Conservation (phyloP, 2,329 filamentous ascomycete genomes). For the Cercospora sp. region DNA sequence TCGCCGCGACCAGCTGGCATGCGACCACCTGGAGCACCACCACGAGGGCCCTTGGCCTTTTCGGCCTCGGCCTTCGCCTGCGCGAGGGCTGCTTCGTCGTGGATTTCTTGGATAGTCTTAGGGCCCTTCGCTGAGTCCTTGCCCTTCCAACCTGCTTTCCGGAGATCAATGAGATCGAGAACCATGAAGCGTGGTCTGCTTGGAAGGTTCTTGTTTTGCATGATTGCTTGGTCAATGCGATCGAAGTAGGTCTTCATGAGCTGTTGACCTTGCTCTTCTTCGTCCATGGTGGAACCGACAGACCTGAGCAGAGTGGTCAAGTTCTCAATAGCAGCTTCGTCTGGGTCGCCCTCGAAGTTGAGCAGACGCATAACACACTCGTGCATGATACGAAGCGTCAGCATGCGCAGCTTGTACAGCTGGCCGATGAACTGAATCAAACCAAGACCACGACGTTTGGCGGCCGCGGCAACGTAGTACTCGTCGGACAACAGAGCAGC, state of each 20-base stretch:
- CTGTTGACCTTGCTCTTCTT: conserved; percentile 71
- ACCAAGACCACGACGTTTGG: conserved; percentile 95
- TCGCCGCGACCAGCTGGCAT: conserved; percentile 79
- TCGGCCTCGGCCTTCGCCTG: conserved; percentile 72
- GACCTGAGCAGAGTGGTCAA: conserved; percentile 89
- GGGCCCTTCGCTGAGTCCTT: conserved; percentile 97
- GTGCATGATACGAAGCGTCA: conserved; percentile 99
- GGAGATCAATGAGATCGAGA: conserved; percentile 87
- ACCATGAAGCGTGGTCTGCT: conserved; percentile 96
- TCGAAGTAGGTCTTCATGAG: conserved; percentile 95
- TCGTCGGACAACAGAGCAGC: conserved; percentile 87
- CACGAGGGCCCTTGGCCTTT: conserved; percentile 59
- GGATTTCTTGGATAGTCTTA: conserved; percentile 92
- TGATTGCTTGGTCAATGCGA: conserved; percentile 79
- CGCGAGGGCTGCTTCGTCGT: conserved; percentile 75
- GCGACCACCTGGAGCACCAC: conserved; percentile 67
- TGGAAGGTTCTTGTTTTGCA: conserved; percentile 70
- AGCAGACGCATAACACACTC: conserved; percentile 97
- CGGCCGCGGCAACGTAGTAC: conserved; percentile 90
- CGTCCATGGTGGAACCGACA: conserved; percentile 84
- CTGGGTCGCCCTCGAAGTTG: conserved; percentile 88
- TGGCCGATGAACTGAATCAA: conserved; percentile 99
- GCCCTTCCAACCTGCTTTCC: conserved; percentile 73
- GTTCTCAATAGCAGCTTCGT: conserved; percentile 95
- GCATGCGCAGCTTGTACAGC: conserved; percentile 97